Conservation (phyloP, 202 grass and related monocot species). For the Setaria viridis region DNA sequence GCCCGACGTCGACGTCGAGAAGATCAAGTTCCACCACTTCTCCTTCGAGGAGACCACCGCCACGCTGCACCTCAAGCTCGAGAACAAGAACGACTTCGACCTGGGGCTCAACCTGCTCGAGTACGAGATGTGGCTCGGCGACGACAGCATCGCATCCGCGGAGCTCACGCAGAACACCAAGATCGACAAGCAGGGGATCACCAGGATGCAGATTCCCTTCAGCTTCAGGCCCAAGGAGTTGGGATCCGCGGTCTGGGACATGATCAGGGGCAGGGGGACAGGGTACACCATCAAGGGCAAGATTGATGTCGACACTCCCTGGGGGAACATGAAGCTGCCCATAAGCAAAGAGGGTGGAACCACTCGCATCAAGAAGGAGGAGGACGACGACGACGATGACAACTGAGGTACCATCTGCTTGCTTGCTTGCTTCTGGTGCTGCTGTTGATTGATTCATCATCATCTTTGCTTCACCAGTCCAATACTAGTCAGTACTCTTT, state of each 20-base stretch:
- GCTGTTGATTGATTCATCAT: background rate
- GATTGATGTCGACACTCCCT: conserved; percentile 90
- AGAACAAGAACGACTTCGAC: conserved; percentile 99
- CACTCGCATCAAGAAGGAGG: conserved; percentile 86
- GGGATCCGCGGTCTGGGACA: conserved; percentile 94
- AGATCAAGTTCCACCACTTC: conserved; percentile 91
- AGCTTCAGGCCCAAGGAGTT: conserved; percentile 97
- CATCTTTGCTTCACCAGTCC: background rate
- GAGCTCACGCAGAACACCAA: conserved; percentile 73
- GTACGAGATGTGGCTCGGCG: conserved; percentile 94
- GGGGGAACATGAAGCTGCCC: conserved; percentile 92
- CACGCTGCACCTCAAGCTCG: conserved; percentile 85
- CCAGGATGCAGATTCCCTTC: conserved; percentile 84
- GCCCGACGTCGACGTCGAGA: conserved; percentile 98
- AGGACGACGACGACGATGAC: conserved; percentile 63
- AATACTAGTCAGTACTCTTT: background rate
- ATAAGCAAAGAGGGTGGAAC: conserved; percentile 92
- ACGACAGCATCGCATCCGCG: conserved; percentile 69
- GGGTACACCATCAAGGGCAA: conserved; percentile 92
- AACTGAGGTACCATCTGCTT: conserved; percentile 39
- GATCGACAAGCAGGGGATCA: conserved; percentile 86
- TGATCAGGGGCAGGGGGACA: conserved; percentile 89
- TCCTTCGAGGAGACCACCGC: conserved; percentile 92
- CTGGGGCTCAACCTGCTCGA: conserved; percentile 73
- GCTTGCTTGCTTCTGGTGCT: background rate